Base-by-base conservation (phyloP, 23 red algal genomes). In the Agarophyton chilense region DNA sequence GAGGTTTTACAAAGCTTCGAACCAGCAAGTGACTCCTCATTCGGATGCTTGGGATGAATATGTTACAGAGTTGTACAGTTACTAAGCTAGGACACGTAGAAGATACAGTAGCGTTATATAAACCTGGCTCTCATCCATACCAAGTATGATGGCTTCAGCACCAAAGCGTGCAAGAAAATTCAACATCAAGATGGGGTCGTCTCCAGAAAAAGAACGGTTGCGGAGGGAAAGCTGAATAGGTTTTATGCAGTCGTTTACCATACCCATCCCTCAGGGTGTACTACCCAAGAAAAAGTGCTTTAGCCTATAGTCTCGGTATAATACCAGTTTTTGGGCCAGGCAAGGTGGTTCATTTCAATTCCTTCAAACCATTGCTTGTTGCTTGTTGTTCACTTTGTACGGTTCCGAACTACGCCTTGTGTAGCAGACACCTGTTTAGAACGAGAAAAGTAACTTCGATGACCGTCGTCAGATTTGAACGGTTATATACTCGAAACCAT, bases 151-250 rank as follows among this genome's bases (percentile, higher is more conserved):
- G 14, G 79, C 52, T 38, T 62, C 0, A 22, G 39, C 57, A 0
- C 61, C 50, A 83, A 63, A 85, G 17, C 82, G 5, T 14, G 63
- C 8, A 0, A 86, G 33, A 40, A 86, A 56, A 29, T 86, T 63
- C 22, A 86, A 55, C 14, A 86, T 35, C 21, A 72, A 7, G 25
- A 86, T 72, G 62, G 62, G 61, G 32, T 86, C 63, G 0, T 70
- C 63, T 45, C 82, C 82, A 73, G 58, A 72, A 40, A 74, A 72
- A 29, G 19, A 24, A 40, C 4, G 42, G 33, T 86, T 52, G 7
- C 46, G 28, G 24, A 74, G 4, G 8, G 62, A 29, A 10, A 86
- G 0, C 9, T 71, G 18, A 32, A 86, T 46, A 14, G 16, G 8
- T 1, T 54, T 83, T 47, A 83, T 83, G 18, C 38, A 52, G 32